A percentile compares a stretch with the other conserved stretches of the same genome.
Conservation (phyloP, 2,329 filamentous ascomycete genomes). For the Aspergillus sp. region DNA sequence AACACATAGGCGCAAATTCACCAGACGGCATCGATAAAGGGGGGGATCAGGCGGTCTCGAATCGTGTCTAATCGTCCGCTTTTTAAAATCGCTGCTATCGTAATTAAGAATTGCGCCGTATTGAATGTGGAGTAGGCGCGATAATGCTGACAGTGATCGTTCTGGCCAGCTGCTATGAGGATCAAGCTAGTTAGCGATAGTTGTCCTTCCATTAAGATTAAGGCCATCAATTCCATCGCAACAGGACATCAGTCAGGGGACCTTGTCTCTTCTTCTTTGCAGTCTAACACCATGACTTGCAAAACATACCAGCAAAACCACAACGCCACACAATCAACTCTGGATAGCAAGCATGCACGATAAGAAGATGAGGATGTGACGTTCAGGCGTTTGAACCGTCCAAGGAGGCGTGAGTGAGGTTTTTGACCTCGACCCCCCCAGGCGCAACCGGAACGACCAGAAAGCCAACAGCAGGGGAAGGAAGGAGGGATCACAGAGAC, state of each 20-base stretch:
- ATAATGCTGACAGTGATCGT: neutral
- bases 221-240: no score
- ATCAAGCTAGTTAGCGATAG: neutral
- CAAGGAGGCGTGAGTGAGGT: conserved; percentile 25
- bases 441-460: conserved; percentile 15
- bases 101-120: neutral
- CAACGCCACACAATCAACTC: conserved; percentile 8
- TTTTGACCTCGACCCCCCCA: conserved; percentile 19
- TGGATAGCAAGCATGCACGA: conserved; percentile 8
- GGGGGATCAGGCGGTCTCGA: neutral
- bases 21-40: neutral
- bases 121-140: neutral
- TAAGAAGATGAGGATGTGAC: neutral
- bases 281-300: neutral
- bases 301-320: conserved; percentile 10
- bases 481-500: conserved; percentile 16
- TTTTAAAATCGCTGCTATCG: neutral
- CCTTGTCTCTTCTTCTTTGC: no score
- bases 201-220: neutral
- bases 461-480: conserved; percentile 14
- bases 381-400: conserved; percentile 13
- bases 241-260: no score
- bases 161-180: neutral
- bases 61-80: conserved; percentile 1
- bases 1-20: conserved; percentile 7